Evolutionary conservation across 139 green algal species (phyloP).

Genomic region (Coelastrella sp.): DNA sequence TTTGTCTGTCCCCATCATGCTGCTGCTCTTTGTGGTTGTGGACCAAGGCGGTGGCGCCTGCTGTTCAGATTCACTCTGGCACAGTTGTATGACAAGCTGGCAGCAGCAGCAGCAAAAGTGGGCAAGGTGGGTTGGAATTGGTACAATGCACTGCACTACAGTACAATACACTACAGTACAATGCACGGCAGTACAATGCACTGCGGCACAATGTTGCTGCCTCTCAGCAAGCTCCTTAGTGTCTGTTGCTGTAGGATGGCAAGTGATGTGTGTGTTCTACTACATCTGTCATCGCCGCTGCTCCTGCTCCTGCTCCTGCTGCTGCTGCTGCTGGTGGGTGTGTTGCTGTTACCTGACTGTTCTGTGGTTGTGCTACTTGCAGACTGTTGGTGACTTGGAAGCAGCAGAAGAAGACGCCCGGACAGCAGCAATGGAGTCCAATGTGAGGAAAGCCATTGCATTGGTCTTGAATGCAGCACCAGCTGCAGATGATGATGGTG

Average conservation of each 20-base stretch:
- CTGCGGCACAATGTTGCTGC: too few species aligned
- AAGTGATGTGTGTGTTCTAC: too few species aligned
- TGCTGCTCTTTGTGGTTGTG: conserved; percentile 79
- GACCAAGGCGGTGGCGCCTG: conserved; percentile 58
- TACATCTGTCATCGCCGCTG: not conserved
- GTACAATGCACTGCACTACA: too few species aligned
- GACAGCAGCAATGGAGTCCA: not conserved
- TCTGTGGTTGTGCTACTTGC: not conserved
- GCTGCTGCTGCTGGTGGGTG: not conserved
- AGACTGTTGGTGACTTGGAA: conserved; percentile 16
- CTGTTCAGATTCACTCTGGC: conserved; percentile 76
- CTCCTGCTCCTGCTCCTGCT: not conserved
- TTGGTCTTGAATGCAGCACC: conserved; percentile 5
- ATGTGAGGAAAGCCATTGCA: conserved; percentile 1
- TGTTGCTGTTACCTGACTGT: too few species aligned
- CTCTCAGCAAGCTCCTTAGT: too few species aligned
- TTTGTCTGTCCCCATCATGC: conserved; percentile 72
- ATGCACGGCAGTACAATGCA: too few species aligned
- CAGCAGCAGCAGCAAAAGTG: not conserved
- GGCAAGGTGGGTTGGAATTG: conserved; percentile 34
- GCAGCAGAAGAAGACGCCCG: not conserved
- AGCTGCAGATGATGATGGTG: not conserved
- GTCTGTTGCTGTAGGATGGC: too few species aligned
- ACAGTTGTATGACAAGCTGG: conserved; percentile 68
- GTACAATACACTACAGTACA: too few species aligned